These are phyloP conservation scores for Nemophila menziesii DNA, from an alignment of 257 asterid genomes.

Conservation along the genomic window DNA sequence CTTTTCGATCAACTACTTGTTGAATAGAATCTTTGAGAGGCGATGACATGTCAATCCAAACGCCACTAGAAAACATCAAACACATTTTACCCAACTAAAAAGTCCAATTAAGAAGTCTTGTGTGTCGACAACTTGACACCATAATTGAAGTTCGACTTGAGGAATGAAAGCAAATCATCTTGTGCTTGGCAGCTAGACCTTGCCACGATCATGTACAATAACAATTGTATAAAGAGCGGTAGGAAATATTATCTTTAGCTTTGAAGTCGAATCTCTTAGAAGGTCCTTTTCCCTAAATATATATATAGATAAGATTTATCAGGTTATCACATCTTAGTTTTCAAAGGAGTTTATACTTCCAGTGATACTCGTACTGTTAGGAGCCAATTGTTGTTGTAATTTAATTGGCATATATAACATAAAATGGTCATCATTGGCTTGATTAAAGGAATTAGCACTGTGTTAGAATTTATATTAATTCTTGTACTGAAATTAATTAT, in stretches of 20 bases:
- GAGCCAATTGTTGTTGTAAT: no score
- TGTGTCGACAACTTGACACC: conserved; percentile 21
- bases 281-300: no score
- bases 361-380: no score
- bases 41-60: conserved; percentile 33
- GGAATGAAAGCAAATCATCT: conserved; percentile 12
- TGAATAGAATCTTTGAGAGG: conserved; percentile 30
- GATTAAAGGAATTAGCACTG: no score
- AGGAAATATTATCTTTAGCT: conserved; percentile 28
- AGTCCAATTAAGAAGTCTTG: conserved; percentile 24
- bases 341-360: no score
- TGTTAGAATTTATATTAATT: no score
- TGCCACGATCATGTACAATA: conserved; percentile 10
- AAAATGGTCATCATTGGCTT: no score
- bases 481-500: no score
- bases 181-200: conserved; percentile 5
- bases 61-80: conserved; percentile 42
- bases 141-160: conserved; percentile 6
- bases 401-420: no score
- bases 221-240: conserved; percentile 14
- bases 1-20: conserved; percentile 23
- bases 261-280: conserved; percentile 17
- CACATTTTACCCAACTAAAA: conserved; percentile 41
- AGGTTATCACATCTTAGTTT: no score
- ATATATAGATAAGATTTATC: no score